Percentiles rank a stretch among this genome's conserved stretches.
Evolutionary conservation across 2,329 filamentous ascomycete genomes (phyloP).

Genomic region (Aspergillus niger): DNA sequence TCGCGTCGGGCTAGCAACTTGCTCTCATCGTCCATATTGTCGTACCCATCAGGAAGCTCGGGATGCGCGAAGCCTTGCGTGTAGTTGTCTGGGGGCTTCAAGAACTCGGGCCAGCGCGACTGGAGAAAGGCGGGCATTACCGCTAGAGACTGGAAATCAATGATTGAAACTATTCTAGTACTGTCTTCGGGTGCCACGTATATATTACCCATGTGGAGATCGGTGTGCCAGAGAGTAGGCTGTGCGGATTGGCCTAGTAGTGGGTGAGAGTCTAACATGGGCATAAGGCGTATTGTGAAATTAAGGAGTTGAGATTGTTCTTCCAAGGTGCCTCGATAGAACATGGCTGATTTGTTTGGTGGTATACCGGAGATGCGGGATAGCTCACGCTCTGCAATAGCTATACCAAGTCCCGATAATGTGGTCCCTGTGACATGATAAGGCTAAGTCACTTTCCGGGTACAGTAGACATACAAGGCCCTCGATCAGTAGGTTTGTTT

Average conservation of each 20-base stretch:
- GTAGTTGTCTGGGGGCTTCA: slow-evolving; percentile 27
- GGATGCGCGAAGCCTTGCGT: slow-evolving; percentile 17
- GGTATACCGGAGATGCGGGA: slow-evolving; percentile 14
- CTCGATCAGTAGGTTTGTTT: slow-evolving; percentile 7
- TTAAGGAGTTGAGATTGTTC: slow-evolving; percentile 19
- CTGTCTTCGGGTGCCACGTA: slow-evolving; percentile 27
- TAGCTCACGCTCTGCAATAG: slow-evolving; percentile 21
- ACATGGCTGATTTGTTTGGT: slow-evolving; percentile 1
- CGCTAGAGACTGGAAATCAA: slow-evolving; percentile 30
- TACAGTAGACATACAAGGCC: slow-evolving; percentile 18
- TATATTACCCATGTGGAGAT: slow-evolving; percentile 34
- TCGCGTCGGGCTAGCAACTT: slow-evolving; percentile 20
- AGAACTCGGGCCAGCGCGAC: slow-evolving; percentile 29
- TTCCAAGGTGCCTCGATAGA: slow-evolving; percentile 15
- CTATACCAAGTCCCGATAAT: slow-evolving; percentile 18
- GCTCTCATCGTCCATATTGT: neutral
- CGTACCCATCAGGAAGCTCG: slow-evolving; percentile 3
- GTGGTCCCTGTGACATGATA: slow-evolving; percentile 18
- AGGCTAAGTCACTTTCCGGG: neutral
- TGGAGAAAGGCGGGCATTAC: slow-evolving; percentile 34
- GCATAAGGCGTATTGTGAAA: slow-evolving; percentile 15
- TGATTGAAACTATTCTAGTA: slow-evolving; percentile 25
- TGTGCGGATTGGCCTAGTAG: slow-evolving; percentile 12
- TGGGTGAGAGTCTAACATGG: slow-evolving; percentile 19
- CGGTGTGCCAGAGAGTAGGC: slow-evolving; percentile 27